These are phyloP conservation scores for Boechera retrofracta DNA, from an alignment of 345 rosid species.

Conservation along the genomic window DNA sequence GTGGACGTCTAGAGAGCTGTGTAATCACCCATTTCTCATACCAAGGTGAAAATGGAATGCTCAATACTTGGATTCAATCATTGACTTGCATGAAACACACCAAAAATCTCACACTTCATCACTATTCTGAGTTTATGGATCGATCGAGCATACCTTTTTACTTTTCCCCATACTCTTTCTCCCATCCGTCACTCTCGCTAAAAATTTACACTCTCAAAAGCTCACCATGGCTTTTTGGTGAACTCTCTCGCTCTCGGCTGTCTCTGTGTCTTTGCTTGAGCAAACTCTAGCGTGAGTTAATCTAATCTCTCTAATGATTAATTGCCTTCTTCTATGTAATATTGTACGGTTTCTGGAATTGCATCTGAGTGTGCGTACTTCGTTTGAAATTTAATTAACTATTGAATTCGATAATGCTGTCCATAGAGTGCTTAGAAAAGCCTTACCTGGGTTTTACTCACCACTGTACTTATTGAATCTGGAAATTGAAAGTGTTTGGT, in stretches of 20 bases:
- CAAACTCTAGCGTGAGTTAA: conserved; percentile 15
- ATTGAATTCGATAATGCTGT: conserved; percentile 13
- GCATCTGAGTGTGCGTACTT: not conserved
- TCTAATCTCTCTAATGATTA: conserved; percentile 17
- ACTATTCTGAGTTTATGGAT: no score
- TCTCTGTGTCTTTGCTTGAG: conserved; percentile 8
- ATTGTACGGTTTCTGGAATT: conserved; percentile 16
- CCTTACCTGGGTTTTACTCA: not conserved
- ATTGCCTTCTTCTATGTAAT: not conserved
- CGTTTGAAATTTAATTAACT: not conserved
- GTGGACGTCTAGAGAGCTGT: no score
- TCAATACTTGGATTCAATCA: no score
- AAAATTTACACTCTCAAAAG: no score
- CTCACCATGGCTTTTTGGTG: not conserved
- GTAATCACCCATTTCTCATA: no score
- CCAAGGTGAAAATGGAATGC: no score
- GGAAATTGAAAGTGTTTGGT: not conserved
- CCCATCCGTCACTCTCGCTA: no score
- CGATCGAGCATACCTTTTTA: no score
- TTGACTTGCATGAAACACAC: no score
- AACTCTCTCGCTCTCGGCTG: conserved; percentile 6
- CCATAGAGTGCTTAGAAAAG: conserved; percentile 4
- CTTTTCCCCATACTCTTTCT: no score
- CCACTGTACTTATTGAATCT: not conserved
- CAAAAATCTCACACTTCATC: no score